Evolutionary conservation across 495 filamentous ascomycete species (phyloP), one percentile per base, ranked within the genome.

Genomic region (Bacidia gigantensis): DNA sequence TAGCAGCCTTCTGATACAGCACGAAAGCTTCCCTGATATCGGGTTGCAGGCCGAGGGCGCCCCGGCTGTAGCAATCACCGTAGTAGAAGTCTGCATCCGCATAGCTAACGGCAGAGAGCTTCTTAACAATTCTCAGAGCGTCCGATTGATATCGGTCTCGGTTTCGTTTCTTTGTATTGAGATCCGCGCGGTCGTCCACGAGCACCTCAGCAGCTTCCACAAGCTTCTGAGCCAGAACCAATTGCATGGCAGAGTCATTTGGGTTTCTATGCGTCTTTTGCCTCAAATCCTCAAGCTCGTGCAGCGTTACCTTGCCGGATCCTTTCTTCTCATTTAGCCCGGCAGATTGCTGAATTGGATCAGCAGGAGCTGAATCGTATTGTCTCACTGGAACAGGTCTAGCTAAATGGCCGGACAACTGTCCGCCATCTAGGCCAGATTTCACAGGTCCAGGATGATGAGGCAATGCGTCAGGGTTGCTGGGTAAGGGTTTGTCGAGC

Each of bases 1-100:
- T 98, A 2, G 90, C 92, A 14, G 90, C 89, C 2, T 88, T 86
- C 64, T 95, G 90, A 58, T 98, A 98, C 3, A 97, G 73, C 12
- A 76, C 76, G 67, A 94, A 98, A 0, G 92, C 92, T 67, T 95
- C 87, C 59, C 89, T 89, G 35, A 83, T 76, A 58, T 97, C 90
- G 0, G 76, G 69, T 55, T 88, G 80, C 24, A 87, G 70, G 20
- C 80, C 84, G 1, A 87, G 62, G 1, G 61, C 54, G 24, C 89
- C 88, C 50, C 85, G 79, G 18, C 89, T 92, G 48, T 89, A 81
- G 65, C 83, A 88, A 64, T 96, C 90, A 11, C 89, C 92, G 26
- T 95, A 68, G 62, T 86, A 94, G 69, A 98, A 98, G 74, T 90
- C 90, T 22, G 92, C 92, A 11, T 95, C 90, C 0, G 83, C 64